Conservation (phyloP, 768 basidiomycete species). For the Boletus barrowsii region DNA sequence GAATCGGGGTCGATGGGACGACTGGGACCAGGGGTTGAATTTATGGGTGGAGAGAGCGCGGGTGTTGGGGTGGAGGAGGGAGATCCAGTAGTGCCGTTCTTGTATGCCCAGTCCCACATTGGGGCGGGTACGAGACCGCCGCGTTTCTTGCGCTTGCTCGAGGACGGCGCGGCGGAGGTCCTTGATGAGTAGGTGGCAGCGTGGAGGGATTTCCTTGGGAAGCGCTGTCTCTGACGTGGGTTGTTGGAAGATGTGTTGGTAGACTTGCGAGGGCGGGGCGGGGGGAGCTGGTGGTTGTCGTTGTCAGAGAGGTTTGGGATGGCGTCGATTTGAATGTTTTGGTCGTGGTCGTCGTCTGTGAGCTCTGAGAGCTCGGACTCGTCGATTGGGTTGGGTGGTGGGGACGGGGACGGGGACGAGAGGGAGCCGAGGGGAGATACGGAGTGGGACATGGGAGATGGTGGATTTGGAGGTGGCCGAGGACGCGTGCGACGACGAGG, state of each 20-base stretch:
- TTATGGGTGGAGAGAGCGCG: slow-evolving; percentile 2
- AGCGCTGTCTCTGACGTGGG: slow-evolving; percentile 12
- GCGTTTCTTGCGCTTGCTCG: slow-evolving; percentile 46
- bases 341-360: slow-evolving; percentile 76
- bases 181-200: slow-evolving; percentile 1
- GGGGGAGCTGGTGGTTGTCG: slow-evolving; percentile 18
- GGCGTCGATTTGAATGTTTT: slow-evolving; percentile 26
- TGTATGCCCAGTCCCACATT: slow-evolving; percentile 86
- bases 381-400: slow-evolving; percentile 37
- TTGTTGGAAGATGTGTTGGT: background rate
- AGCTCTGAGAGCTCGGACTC: slow-evolving; percentile 82
- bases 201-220: slow-evolving; percentile 6
- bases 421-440: slow-evolving; percentile 52
- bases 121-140: slow-evolving; percentile 71
- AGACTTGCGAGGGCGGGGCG: slow-evolving; percentile 15
- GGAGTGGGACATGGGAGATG: slow-evolving; percentile 22
- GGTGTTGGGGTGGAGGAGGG: slow-evolving; percentile 9
- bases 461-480: background rate
- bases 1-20: slow-evolving; percentile 3
- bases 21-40: slow-evolving; percentile 5
- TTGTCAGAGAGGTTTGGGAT: slow-evolving; percentile 25
- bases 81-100: slow-evolving; percentile 34
- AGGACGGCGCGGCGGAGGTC: slow-evolving; percentile 8
- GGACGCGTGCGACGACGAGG: slow-evolving; percentile 23
- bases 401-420: slow-evolving; percentile 68